Evolutionary conservation across 2,329 filamentous ascomycete species (phyloP).

Genomic region (Fusarium coicis): DNA sequence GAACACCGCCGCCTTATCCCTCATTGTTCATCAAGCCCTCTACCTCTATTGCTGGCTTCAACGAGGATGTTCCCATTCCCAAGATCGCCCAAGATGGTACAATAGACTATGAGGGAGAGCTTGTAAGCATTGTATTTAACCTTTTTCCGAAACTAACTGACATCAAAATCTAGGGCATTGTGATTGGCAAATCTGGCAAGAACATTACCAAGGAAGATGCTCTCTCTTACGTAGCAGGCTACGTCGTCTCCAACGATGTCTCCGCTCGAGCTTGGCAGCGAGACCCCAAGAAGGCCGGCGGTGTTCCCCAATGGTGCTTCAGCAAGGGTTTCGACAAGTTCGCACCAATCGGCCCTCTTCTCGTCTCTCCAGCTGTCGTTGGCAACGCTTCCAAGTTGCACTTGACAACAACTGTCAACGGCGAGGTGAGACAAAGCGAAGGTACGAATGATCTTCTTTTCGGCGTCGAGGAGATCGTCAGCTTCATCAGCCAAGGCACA

Average conservation of each 20-base stretch:
- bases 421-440: constrained; percentile 60
- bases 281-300: constrained; percentile 57
- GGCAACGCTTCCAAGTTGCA: constrained; percentile 44
- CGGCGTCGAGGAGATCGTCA: constrained; percentile 57
- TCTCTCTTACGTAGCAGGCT: constrained; percentile 60
- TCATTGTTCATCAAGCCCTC: constrained; percentile 63
- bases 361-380: constrained; percentile 47
- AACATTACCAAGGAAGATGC: constrained; percentile 59
- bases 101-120: constrained; percentile 62
- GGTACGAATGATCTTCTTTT: constrained; percentile 63
- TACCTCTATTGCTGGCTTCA: constrained; percentile 51
- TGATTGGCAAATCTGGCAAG: constrained; percentile 65
- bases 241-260: constrained; percentile 61
- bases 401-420: constrained; percentile 59
- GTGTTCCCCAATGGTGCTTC: constrained; percentile 63
- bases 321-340: constrained; percentile 67
- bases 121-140: constrained; percentile 42
- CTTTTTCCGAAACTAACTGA: accelerated
- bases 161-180: constrained; percentile 49
- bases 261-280: constrained; percentile 64
- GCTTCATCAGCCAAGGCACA: constrained; percentile 59
- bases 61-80: constrained; percentile 55
- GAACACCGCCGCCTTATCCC: constrained; percentile 60
- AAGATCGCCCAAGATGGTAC: constrained; percentile 58
- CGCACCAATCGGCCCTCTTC: constrained; percentile 63